Evolutionary conservation across 257 asterid genomes (phyloP), one percentile per base, ranked within the genome.

Genomic region (Parsonsia alboflavescens): DNA sequence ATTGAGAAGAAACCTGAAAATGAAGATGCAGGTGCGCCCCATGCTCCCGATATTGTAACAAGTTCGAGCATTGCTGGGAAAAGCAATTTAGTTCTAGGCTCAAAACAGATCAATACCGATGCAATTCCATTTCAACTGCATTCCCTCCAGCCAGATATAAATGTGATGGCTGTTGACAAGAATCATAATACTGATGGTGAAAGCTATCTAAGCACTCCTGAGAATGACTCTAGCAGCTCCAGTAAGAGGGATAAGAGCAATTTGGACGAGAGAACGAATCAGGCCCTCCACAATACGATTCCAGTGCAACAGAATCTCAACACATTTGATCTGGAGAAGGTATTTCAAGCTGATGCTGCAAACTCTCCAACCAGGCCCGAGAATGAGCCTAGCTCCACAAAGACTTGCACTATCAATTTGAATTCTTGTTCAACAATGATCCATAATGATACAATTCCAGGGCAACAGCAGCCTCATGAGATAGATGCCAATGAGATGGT

Each of bases 391-490:
- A 41, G 52, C 53, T 66, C 56, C 7, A n/a, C 52, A 11, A 24
- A 4, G 72, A 68, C 54, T 10, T 11, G 10, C 22, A 5, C 13
- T 28, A 45, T 46, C 73, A 69, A 69, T 48, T 15, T 69, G 58
- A 15, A 15, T 16, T 9, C 56, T 0, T 12, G 72, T 9, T 46
- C 73, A 28, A 5, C 39, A 0, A 16, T 46, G 64, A 56, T 80
- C 24, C 19, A 17, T 36, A 19, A 36, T 9, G 65, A 48, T 30
- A 70, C 71, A 6, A 67, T 53, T 26, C 87, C 81, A 1, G 46
- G 63, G 63, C 88, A 80, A 63, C 85, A 67, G 63, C 70, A 54
- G 57, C 80, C 77, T 28, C 70, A 71, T 17, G 61, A 49, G 62
- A 72, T 79, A 10, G 75, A 80, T 15, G 66, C 68, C 19, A 63